phyloP scores from a whole-genome alignment of 768 basidiomycete species.

The Rhodotorula kratochvilovae region DNA sequence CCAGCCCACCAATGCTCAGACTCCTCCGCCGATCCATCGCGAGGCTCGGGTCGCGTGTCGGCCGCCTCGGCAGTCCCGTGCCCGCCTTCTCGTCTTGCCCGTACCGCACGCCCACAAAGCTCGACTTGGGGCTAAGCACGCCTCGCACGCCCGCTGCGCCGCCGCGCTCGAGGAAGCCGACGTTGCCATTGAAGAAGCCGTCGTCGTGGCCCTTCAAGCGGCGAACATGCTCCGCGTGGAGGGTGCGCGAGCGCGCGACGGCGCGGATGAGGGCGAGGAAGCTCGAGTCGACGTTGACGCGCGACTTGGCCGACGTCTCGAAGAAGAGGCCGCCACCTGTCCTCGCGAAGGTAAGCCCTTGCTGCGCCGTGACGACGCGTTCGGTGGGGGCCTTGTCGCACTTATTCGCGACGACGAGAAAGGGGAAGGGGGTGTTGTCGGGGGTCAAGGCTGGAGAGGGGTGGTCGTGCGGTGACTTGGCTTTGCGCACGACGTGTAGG shows the following conservation, averaged over 20 bases:
- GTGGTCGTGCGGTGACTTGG: slow-evolving; percentile 13
- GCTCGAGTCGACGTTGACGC: slow-evolving; percentile 55
- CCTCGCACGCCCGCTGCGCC: background rate
- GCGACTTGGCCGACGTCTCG: slow-evolving; percentile 43
- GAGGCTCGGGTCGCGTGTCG: slow-evolving; percentile 13
- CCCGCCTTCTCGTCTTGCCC: slow-evolving; percentile 14
- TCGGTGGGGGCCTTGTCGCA: slow-evolving; percentile 62
- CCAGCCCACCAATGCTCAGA: slow-evolving; percentile 33
- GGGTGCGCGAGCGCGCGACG: slow-evolving; percentile 40
- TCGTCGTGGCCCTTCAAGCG: background rate
- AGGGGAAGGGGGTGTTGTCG: slow-evolving; percentile 89
- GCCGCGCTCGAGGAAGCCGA: slow-evolving; percentile 10
- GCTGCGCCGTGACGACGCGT: slow-evolving; percentile 49
- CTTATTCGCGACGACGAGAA: slow-evolving; percentile 92
- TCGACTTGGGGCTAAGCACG: background rate
- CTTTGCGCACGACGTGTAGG: slow-evolving; percentile 22
- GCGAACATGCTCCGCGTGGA: slow-evolving; percentile 5
- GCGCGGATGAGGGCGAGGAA: slow-evolving; percentile 36
- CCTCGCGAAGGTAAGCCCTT: background rate
- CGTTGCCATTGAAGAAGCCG: slow-evolving; percentile 24
- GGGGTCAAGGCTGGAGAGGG: slow-evolving; percentile 48
- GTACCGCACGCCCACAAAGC: slow-evolving; percentile 8
- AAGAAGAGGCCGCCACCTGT: slow-evolving; percentile 40
- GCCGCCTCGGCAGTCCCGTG: background rate
- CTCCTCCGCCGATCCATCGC: slow-evolving; percentile 35